Conservation (phyloP, 73 alveolate species). For the Paramecium pentaurelia region DNA sequence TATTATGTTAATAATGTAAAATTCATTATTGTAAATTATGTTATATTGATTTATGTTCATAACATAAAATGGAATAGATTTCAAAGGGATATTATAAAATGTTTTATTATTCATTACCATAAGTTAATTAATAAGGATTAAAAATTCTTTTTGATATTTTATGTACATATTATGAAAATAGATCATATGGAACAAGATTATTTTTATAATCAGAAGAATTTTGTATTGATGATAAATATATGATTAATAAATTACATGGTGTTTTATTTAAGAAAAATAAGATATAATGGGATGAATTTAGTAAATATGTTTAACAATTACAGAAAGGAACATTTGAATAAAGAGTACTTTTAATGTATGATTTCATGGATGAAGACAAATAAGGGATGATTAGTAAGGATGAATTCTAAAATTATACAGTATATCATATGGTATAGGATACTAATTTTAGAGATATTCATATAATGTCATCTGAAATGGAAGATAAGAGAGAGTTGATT, state of each 20-base stretch:
- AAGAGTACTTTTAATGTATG: neutral
- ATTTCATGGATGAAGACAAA: neutral
- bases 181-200: neutral
- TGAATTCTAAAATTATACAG: neutral
- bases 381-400: neutral
- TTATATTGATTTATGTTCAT: neutral
- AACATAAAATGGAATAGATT: neutral
- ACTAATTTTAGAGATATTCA: neutral
- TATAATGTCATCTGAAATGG: neutral
- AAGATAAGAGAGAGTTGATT: neutral
- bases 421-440: neutral
- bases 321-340: neutral
- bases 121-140: neutral
- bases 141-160: neutral
- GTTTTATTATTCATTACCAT: neutral
- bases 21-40: constrained; percentile 26
- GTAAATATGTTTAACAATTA: neutral
- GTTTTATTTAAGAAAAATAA: neutral
- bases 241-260: neutral
- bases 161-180: neutral
- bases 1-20: constrained; percentile 32
- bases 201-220: neutral
- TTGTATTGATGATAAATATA: neutral
- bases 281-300: neutral
- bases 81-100: constrained; percentile 1